Evolutionary conservation across 2,329 filamentous ascomycete species (phyloP).

Genomic region (Akanthomyces muscarius): DNA sequence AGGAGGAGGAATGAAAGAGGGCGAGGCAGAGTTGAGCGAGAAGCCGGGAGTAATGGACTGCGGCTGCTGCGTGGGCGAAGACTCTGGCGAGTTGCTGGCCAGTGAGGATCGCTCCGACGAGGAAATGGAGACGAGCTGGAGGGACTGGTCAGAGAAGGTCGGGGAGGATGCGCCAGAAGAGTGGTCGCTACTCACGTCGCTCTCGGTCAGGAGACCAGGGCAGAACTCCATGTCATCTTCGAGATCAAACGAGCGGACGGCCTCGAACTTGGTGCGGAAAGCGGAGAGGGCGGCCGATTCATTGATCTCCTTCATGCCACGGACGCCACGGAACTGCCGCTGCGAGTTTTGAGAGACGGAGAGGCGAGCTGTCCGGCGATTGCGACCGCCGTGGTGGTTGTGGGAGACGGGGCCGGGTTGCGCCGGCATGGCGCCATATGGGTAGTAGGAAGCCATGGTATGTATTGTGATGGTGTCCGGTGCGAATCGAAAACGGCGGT

Average conservation of each 20-base stretch:
- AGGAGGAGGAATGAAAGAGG: slow-evolving; percentile 62
- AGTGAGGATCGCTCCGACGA: slow-evolving; percentile 94
- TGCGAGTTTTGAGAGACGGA: slow-evolving; percentile 77
- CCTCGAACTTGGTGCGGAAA: slow-evolving; percentile 86
- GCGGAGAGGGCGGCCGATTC: slow-evolving; percentile 71
- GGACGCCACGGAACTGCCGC: slow-evolving; percentile 80
- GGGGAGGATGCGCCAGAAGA: slow-evolving; percentile 19
- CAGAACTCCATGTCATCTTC: slow-evolving; percentile 97
- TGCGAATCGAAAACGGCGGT: neutral
- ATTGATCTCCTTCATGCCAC: slow-evolving; percentile 79
- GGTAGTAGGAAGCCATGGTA: slow-evolving; percentile 62
- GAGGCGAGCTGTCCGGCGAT: slow-evolving; percentile 76
- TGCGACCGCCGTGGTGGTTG: slow-evolving; percentile 78
- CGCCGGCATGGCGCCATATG: slow-evolving; percentile 57
- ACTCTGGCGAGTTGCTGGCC: slow-evolving; percentile 88
- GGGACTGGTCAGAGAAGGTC: slow-evolving; percentile 32
- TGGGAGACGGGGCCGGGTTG: slow-evolving; percentile 53
- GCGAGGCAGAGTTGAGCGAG: slow-evolving; percentile 64
- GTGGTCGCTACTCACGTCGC: slow-evolving; percentile 64
- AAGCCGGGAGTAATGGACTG: slow-evolving; percentile 74
- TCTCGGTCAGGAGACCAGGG: slow-evolving; percentile 85
- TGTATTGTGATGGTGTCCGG: slow-evolving; percentile 27
- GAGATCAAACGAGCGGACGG: slow-evolving; percentile 87
- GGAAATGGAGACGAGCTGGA: slow-evolving; percentile 83
- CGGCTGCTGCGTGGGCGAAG: slow-evolving; percentile 85